Base-by-base conservation (phyloP, 768 basidiomycete genomes). In the Leccinellum albellum region DNA sequence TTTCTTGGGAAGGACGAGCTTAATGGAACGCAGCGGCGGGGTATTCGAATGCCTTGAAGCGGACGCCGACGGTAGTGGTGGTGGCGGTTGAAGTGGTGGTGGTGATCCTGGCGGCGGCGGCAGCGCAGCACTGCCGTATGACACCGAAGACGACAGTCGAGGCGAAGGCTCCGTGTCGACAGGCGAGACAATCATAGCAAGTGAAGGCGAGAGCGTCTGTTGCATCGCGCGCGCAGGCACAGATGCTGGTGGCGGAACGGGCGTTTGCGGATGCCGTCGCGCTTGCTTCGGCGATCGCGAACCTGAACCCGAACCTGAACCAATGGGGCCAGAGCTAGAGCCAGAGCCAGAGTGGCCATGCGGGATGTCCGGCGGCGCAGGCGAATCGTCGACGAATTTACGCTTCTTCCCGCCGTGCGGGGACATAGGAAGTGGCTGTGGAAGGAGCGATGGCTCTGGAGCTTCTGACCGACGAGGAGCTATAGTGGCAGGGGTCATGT, bases 181-280 rank as follows among this genome's bases (percentile, higher is more conserved):
- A 6, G 71, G 71, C 24, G 71, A 72, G 28, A 72, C 71, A 40
- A 72, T 72, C 71, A 74, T 72, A 10, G 71, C 71, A 8, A 72
- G 67, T 7, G 71, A 72, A 13, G 71, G 71, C 6, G 71, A 72
- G 3, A 72, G 61, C 29, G 71, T 72, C 20, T 72, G 70, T 50
- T 71, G 71, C 70, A 72, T 67, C 53, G 68, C 66, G 14, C 71
- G 72, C 14, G 67, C 57, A 51, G 66, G 66, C 20, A 61, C 64
- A 21, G 62, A 57, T 6, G 65, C 58, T 3, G 66, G 61, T 8
- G 62, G 70, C 8, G n/a, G 63, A 28, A 74, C 67, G 3, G 71
- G 71, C 4, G 71, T 72, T 55, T 74, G 72, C 6, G 67, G 72
- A 42, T 73, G 61, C n/a, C 69, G 69, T 47, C 71, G 67, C 42